phyloP scores from a whole-genome alignment of 139 green algal species.

The Asterochloris sp. region DNA sequence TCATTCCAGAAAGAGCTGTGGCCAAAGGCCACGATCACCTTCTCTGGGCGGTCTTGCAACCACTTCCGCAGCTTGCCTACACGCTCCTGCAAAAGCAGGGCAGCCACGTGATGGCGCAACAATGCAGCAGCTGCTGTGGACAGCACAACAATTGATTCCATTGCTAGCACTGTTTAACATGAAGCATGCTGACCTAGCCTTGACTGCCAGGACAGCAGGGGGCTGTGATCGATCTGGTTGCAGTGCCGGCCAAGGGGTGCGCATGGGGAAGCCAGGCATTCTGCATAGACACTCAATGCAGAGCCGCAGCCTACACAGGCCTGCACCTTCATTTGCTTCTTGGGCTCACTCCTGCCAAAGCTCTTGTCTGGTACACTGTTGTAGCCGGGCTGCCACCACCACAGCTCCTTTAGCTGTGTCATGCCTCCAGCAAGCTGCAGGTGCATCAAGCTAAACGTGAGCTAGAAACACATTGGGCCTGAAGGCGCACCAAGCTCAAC shows the following conservation, averaged over 20 bases:
- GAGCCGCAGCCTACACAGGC: neutral
- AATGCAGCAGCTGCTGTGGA: neutral
- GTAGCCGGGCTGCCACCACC: constrained; percentile 50
- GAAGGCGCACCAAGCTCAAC: neutral
- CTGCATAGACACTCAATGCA: too few species aligned
- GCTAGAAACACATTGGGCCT: neutral
- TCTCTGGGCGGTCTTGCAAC: constrained; percentile 49
- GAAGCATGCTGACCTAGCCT: too few species aligned
- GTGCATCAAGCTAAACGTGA: neutral
- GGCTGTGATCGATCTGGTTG: too few species aligned
- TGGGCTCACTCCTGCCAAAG: constrained; percentile 38
- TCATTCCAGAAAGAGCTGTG: constrained; percentile 63
- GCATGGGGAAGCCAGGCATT: neutral
- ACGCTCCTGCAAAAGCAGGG: constrained; percentile 29
- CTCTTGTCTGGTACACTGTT: constrained; percentile 44
- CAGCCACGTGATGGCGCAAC: too few species aligned
- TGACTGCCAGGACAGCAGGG: too few species aligned
- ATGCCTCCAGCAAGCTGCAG: constrained; percentile 31
- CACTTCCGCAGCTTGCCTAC: constrained; percentile 54
- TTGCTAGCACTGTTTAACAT: too few species aligned
- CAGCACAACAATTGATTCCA: too few species aligned
- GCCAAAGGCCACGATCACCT: constrained; percentile 62
- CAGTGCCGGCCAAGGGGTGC: too few species aligned
- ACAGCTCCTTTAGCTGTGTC: constrained; percentile 47
- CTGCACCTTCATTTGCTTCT: constrained; percentile 32